Evolutionary conservation across 2,329 filamentous ascomycete species (phyloP), one percentile per base, ranked within the genome.

Genomic region (Sporothrix pallida): DNA sequence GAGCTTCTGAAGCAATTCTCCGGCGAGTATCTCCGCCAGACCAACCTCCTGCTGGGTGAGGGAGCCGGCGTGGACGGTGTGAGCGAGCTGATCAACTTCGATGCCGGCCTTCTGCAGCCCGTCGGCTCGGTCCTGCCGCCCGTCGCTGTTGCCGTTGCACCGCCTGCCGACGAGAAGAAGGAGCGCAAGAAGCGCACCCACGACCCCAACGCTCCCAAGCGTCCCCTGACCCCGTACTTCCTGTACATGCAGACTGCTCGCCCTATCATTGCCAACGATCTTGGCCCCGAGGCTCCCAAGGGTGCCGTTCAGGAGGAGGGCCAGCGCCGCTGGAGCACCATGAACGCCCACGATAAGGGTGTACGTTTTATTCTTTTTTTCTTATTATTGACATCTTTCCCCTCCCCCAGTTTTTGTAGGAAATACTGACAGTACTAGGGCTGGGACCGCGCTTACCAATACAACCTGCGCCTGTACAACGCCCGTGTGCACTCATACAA

Each of bases 131-230:
- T 76, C 46, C 82, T 70, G 77, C 81, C 58, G 78, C 83, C 75
- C 13, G 71, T 78, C 81, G 44, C 82, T 82, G 81, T 60, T 77
- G 82, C 72, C 2, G 71, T 77, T 80, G 48, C 81, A 82, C 13
- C 86, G 31, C 84, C 83, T 0, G 87, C 85, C 10, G 88, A 90
- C 79, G 89, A 90, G 81, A 92, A 94, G 88, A 94, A 94, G 87
- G 94, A 96, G 87, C 91, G 93, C 83, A 95, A 96, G 88, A 95
- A 95, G 87, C 89, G 91, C 75, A 90, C 90, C 58, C 91, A 93
- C 80, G 95, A 98, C 81, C 95, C 95, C 78, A 97, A 97, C 82
- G 95, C 95, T 7, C 95, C 95, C 75, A 98, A 98, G 89, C 91
- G 95, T 70, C 95, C 95, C 9, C 83, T 98, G 80, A 98, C 95